phyloP scores from a whole-genome alignment of 352 stramenopile genomes.

The Pythium guiyangense region DNA sequence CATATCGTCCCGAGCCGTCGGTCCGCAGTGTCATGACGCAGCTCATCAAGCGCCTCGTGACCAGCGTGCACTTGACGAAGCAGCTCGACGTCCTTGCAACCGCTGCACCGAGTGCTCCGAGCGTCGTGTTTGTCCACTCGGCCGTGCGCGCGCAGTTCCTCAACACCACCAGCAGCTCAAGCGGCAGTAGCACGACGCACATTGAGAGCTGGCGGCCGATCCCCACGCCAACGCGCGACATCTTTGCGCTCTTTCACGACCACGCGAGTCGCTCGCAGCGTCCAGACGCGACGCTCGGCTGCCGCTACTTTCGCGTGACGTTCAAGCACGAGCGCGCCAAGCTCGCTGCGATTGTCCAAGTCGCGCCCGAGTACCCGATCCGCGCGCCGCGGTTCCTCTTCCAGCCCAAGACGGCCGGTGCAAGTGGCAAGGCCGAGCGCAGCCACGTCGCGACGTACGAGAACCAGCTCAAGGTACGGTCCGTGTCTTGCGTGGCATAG shows the following conservation, averaged over 20 bases:
- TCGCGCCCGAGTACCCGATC: slow-evolving; percentile 63
- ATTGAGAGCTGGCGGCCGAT: slow-evolving; percentile 53
- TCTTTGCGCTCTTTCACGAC: slow-evolving; percentile 43
- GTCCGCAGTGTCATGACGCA: slow-evolving; percentile 63
- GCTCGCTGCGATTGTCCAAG: slow-evolving; percentile 47
- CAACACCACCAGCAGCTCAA: slow-evolving; percentile 14
- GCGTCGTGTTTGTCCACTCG: slow-evolving; percentile 30
- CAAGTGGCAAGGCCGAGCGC: slow-evolving; percentile 22
- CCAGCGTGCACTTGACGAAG: slow-evolving; percentile 35
- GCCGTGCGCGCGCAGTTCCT: slow-evolving; percentile 36
- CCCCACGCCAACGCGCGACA: slow-evolving; percentile 19
- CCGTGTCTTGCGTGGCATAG: too few relatives aligned
- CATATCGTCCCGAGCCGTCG: slow-evolving; percentile 50
- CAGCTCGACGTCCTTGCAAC: slow-evolving; percentile 38
- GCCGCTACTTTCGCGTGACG: slow-evolving; percentile 43
- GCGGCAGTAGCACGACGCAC: slow-evolving; percentile 23
- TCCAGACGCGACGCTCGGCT: slow-evolving; percentile 27
- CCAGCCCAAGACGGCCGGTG: slow-evolving; percentile 25
- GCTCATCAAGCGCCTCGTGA: slow-evolving; percentile 47
- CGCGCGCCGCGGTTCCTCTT: slow-evolving; percentile 62
- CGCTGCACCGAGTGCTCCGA: slow-evolving; percentile 5
- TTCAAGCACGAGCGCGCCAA: slow-evolving; percentile 41
- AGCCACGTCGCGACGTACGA: slow-evolving; percentile 31
- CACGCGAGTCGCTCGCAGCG: slow-evolving; percentile 17
- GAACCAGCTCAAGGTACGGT: slow-evolving; percentile 63